Base-by-base conservation (phyloP, 306 rosid genomes). In the Vicia faba region DNA sequence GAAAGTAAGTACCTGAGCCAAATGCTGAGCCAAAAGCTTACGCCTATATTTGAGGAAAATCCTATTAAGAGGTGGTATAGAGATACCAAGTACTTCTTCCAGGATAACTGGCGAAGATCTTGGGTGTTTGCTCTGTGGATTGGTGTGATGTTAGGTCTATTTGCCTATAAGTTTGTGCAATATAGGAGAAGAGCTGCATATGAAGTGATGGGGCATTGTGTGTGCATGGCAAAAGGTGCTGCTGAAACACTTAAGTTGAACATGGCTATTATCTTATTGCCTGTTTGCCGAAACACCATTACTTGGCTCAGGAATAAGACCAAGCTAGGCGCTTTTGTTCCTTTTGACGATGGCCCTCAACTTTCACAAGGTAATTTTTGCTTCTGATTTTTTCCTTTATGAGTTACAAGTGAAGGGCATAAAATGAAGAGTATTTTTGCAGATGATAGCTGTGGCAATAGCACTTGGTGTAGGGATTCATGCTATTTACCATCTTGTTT, bases 221-320 rank as follows among this genome's bases (percentile, higher is more conserved):
- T 84, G 50, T 84, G 88, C 86, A 81, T 84, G 88, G 88, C 88
- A 57, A 84, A 84, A 75, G 88, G 88, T 78, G 88, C 88, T 46
- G 88, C 86, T 14, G 88, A 84, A 83, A 84, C 84, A 56, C 88
- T 84, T 28, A 84, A 84, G 62, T 69, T 84, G 74, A 84, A 84
- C 80, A 84, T 84, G 88, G 84, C 88, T 66, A 83, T 84, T 69
- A 84, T 84, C 57, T 61, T 84, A 54, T 68, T 84, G 41, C 88
- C 88, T 50, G 86, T 81, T 69, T 84, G 88, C 78, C 81, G 88
- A 67, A 84, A 81, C 76, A 84, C 88, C 61, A 48, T 84, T 39
- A 84, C 88, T 66, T 84, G 85, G 85, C 81, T 84, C 45, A 69
- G 86, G 78, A 81, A 73, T 38, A 81, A 7, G 80, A 84, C 84